Base-by-base conservation (phyloP, 371 early-diverging fungal genomes). In the Mortierella sp. region DNA sequence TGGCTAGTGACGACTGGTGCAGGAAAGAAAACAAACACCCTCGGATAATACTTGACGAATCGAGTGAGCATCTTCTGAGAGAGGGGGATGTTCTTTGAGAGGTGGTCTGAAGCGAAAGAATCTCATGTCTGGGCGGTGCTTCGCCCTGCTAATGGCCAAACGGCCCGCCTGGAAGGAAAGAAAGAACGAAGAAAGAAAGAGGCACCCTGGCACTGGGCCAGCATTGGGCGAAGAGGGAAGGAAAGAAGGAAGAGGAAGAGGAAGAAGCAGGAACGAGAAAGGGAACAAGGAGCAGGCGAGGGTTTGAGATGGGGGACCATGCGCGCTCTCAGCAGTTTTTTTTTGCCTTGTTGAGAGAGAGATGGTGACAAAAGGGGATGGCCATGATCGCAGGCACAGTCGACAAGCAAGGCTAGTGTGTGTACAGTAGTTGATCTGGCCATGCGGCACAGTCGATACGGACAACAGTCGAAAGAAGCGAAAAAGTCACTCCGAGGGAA, bases 121-220 rank as follows among this genome's bases (percentile, higher is more conserved):
- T 67, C 37, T 67, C 24, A 24, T 37, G 67, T 67, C 34, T 67
- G 67, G 67, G 67, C 67, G 24, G 43, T 67, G 67, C 67, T 67
- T 67, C 67, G 67, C 67, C 67, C 67, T 40, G 24, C 40, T 37
- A 21, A 37, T 67, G 67, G 67, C 40, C 67, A 67, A 67, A 67
- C 67, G 67, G 67, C 40, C 34, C 1, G 19, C 34, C 6, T n/a
- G n/a, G n/a, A 14, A 51, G 0, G 21, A 34, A 61, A 21, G 31
- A 59, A 28, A 16, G 59, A 31, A 26, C 9, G 57, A 28, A 57
- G 3, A 13, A 28, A 26, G n/a, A 55, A 55, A 55, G 26, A 11
- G n/a, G 3, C 57, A 55, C 13, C 1, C 26, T 55, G 57, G 26
- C 26, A 8, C 9, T n/a, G 34, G 59, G 1, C 13, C 14, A 31